Conservation (phyloP, 495 filamentous ascomycete species). For the Hapsidospora chrysogenum region DNA sequence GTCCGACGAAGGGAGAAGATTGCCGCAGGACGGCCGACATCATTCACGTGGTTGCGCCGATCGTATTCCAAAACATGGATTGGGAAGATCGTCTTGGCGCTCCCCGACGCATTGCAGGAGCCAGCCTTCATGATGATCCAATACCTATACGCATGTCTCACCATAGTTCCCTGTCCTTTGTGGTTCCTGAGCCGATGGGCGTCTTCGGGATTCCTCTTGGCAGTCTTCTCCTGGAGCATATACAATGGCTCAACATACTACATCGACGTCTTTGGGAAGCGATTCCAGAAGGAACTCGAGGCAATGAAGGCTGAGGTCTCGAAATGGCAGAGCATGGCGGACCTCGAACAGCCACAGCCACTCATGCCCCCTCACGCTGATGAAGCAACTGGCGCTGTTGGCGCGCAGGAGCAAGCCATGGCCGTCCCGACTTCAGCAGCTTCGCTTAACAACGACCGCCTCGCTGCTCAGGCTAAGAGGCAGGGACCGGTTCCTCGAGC, state of each 20-base stretch:
- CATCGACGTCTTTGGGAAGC: conserved; percentile 90
- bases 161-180: conserved; percentile 84
- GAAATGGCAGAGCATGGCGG: conserved; percentile 59
- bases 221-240: conserved; percentile 77
- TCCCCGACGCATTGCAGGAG: conserved; percentile 66
- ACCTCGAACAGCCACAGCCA: conserved; percentile 20
- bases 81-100: conserved; percentile 62
- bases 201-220: conserved; percentile 55
- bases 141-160: conserved; percentile 74
- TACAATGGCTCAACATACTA: conserved; percentile 96
- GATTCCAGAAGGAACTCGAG: conserved; percentile 93
- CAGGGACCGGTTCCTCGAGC: background rate
- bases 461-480: too few species aligned
- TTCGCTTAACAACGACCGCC: background rate
- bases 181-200: conserved; percentile 89
- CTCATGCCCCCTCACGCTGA: conserved; percentile 17
- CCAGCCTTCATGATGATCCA: conserved; percentile 92
- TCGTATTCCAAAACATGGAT: conserved; percentile 81
- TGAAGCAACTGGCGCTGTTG: background rate
- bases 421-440: background rate
- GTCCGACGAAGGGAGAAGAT: conserved; percentile 87
- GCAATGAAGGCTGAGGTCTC: conserved; percentile 75
- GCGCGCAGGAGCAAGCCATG: conserved; percentile 7
- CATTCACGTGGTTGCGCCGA: conserved; percentile 89
- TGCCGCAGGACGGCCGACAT: conserved; percentile 85